Conservation (phyloP, 768 basidiomycete species). For the Phylloporus scabripes region DNA sequence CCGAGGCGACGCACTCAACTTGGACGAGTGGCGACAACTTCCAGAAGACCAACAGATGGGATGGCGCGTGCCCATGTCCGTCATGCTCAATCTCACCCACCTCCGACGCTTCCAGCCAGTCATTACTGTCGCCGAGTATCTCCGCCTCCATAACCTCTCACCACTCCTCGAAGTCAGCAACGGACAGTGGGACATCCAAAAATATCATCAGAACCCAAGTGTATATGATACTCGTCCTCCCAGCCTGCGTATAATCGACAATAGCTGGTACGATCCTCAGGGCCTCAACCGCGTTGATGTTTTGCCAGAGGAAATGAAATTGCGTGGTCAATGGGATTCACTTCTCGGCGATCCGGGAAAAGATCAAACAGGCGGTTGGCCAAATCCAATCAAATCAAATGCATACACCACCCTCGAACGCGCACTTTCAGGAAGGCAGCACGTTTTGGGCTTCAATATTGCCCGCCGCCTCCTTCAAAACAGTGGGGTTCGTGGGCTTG, state of each 20-base stretch:
- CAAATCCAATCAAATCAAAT: slow-evolving; percentile 14
- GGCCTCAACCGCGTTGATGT: slow-evolving; percentile 35
- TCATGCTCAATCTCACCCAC: slow-evolving; percentile 40
- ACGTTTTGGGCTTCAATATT: slow-evolving; percentile 18
- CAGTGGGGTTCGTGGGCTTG: slow-evolving; percentile 11
- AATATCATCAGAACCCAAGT: slow-evolving; percentile 30
- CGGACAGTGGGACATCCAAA: slow-evolving; percentile 35
- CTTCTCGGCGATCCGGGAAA: slow-evolving; percentile 9
- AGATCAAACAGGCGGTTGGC: slow-evolving; percentile 22
- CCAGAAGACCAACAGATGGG: slow-evolving; percentile 35
- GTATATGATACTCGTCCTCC: slow-evolving; percentile 24
- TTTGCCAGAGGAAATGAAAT: slow-evolving; percentile 29
- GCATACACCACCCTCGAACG: slow-evolving; percentile 18
- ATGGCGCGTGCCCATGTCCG: slow-evolving; percentile 32
- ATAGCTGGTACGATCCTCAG: slow-evolving; percentile 37
- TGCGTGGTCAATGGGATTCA: slow-evolving; percentile 28
- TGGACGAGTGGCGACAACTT: slow-evolving; percentile 37
- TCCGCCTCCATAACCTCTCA: slow-evolving; percentile 35
- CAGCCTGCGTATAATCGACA: slow-evolving; percentile 33
- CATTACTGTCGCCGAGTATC: slow-evolving; percentile 39
- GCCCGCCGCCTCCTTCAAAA: slow-evolving; percentile 18
- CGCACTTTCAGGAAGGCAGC: slow-evolving; percentile 15
- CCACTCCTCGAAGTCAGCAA: slow-evolving; percentile 32
- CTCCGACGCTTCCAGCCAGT: slow-evolving; percentile 36
- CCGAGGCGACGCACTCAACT: slow-evolving; percentile 38